Evolutionary conservation across 805 yeast genomes (phyloP), one percentile per base, ranked within the genome.

Genomic region (Teunomyces cretensis): DNA sequence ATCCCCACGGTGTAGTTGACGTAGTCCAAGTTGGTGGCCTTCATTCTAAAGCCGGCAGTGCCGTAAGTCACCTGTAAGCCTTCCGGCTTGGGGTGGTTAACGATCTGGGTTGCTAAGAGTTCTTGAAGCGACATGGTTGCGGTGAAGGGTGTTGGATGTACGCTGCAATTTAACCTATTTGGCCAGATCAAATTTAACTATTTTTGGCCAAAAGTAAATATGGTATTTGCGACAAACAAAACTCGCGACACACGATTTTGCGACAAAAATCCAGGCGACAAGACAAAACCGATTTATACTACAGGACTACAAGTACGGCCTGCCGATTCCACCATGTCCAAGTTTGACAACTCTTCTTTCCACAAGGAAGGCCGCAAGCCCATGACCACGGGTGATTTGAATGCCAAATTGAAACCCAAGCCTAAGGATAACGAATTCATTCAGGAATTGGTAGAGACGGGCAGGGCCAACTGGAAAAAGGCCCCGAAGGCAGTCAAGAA

Each of bases 21-120:
- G 13, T 89, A 83, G 60, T 88, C 96, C 52, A 92, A 69, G 13
- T 75, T 65, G 15, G 67, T 60, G 1, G 96, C 91, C 39, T 79
- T 70, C 69, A 84, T 83, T 47, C 99, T 79, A 69, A 94, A 94
- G 7, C 99, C 99, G 1, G 99, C 99, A 1, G 99, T 94, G n/a
- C 99, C 99, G 58, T 94, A 94, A 13, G 79, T 67, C 58, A 80
- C 84, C 9, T 42, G 47, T 33, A 59, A 44, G 32, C 50, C 51
- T 15, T 54, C 60, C 2, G 84, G 81, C 45, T 78, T 80, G 24
- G 75, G 75, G 50, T 77, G 75, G 31, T 54, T 61, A 15, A 45
- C 16, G 12, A 46, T 24, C 13, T 36, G 30, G 6, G 9, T 27
- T 12, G 14, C 12, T 26, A 48, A 39, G 6, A 35, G 39, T 12